Evolutionary conservation across 257 asterid genomes (phyloP).

Genomic region (Striga asiatica): DNA sequence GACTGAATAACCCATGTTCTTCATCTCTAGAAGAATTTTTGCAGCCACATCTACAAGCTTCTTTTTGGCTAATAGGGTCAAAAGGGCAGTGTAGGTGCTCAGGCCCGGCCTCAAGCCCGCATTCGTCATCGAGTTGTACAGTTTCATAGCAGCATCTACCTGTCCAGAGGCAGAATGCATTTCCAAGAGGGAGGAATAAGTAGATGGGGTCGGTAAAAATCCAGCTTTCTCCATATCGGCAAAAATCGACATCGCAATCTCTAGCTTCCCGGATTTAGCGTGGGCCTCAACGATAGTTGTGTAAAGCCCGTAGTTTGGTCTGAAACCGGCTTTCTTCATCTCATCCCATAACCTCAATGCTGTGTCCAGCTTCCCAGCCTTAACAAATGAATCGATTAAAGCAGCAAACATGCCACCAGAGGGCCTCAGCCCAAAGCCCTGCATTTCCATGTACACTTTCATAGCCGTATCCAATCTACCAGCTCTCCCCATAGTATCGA

Average conservation of each 20-base stretch:
- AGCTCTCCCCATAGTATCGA: constrained; percentile 69
- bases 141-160: constrained; percentile 86
- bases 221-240: constrained; percentile 94
- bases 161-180: constrained; percentile 90
- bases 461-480: constrained; percentile 82
- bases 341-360: constrained; percentile 84
- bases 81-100: constrained; percentile 66
- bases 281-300: constrained; percentile 89
- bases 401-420: constrained; percentile 83
- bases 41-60: constrained; percentile 97
- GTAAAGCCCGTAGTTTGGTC: constrained; percentile 88
- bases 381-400: constrained; percentile 74
- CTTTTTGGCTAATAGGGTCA: constrained; percentile 75
- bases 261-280: constrained; percentile 95
- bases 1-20: constrained; percentile 89
- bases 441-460: constrained; percentile 85
- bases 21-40: constrained; percentile 91
- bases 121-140: constrained; percentile 90
- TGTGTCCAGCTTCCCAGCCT: constrained; percentile 82
- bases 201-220: constrained; percentile 89
- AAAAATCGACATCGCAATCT: constrained; percentile 77
- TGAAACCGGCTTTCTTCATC: constrained; percentile 81
- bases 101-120: constrained; percentile 84
- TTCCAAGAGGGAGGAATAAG: constrained; percentile 86
- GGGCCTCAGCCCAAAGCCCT: constrained; percentile 72